phyloP scores from a whole-genome alignment of 805 yeast species.

The Vanderwaltozyma verrucispora region DNA sequence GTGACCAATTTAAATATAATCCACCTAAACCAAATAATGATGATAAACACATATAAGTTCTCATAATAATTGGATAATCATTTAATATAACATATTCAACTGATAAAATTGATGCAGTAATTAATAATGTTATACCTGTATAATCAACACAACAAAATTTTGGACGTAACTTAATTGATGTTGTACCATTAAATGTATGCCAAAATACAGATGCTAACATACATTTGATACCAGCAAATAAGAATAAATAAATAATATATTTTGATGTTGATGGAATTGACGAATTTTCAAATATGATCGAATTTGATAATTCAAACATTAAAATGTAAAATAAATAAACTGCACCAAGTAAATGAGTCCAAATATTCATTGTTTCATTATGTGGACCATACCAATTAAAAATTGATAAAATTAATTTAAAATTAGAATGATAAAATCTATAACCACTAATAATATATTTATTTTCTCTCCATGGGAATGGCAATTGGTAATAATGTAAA shows the following conservation, averaged over 20 bases:
- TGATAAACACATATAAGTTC: conserved; percentile 48
- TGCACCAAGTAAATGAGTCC: conserved; percentile 82
- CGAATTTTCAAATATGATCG: conserved; percentile 41
- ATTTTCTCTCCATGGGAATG: conserved; percentile 90
- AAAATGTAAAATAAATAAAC: conserved; percentile 45
- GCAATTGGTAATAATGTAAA: conserved; percentile 77
- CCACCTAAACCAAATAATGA: conserved; percentile 61
- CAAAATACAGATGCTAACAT: conserved; percentile 69
- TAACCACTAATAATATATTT: conserved; percentile 77
- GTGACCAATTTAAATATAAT: conserved; percentile 80
- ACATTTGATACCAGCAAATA: conserved; percentile 68
- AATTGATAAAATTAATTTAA: conserved; percentile 51
- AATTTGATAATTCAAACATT: conserved; percentile 50
- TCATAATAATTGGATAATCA: conserved; percentile 13
- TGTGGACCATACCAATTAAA: conserved; percentile 42
- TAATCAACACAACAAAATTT: conserved; percentile 90
- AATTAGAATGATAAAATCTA: conserved; percentile 61
- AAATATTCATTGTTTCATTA: conserved; percentile 85
- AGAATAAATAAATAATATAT: conserved; percentile 47
- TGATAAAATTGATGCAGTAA: conserved; percentile 79
- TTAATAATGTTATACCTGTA: conserved; percentile 84
- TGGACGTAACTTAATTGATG: conserved; percentile 49
- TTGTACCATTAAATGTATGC: conserved; percentile 85
- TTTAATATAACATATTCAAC: conserved; percentile 74
- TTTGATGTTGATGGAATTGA: conserved; percentile 29